A percentile compares a stretch with the other conserved stretches of the same genome.
Conservation (phyloP, 176 grass and related monocot genomes). For the Microstegium vimineum region DNA sequence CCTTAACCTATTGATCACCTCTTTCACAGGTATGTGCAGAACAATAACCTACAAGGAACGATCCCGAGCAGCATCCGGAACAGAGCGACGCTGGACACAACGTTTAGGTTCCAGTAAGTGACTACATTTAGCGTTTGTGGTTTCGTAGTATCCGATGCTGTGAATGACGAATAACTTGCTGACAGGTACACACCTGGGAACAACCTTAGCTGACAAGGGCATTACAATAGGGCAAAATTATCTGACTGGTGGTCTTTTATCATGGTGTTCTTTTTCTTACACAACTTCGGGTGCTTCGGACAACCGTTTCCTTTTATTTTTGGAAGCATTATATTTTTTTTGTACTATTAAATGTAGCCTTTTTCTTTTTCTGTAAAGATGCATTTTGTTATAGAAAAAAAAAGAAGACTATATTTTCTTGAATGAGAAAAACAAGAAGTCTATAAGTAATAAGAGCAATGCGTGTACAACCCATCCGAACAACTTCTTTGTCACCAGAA, state of each 20-base stretch:
- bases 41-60: slow-evolving; percentile 49
- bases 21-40: slow-evolving; percentile 62
- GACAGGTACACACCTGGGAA: slow-evolving; percentile 59
- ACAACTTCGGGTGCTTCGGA: neutral
- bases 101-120: slow-evolving; percentile 54
- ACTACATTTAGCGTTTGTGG: neutral
- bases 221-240: neutral
- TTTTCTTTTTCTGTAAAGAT: neutral
- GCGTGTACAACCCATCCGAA: neutral
- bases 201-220: slow-evolving; percentile 25
- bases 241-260: neutral
- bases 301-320: neutral
- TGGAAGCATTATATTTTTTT: neutral
- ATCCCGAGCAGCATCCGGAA: slow-evolving; percentile 60
- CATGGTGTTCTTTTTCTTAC: neutral
- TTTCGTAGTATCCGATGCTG: neutral
- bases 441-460: neutral
- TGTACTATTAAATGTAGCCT: neutral
- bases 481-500: neutral
- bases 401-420: neutral
- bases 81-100: neutral
- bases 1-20: neutral
- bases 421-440: neutral
- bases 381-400: neutral
- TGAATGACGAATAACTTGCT: neutral